A percentile compares a stretch with the other conserved stretches of the same genome.
Evolutionary conservation across 2,329 filamentous ascomycete species (phyloP).

Genomic region (Tolypocladium ovalisporum): DNA sequence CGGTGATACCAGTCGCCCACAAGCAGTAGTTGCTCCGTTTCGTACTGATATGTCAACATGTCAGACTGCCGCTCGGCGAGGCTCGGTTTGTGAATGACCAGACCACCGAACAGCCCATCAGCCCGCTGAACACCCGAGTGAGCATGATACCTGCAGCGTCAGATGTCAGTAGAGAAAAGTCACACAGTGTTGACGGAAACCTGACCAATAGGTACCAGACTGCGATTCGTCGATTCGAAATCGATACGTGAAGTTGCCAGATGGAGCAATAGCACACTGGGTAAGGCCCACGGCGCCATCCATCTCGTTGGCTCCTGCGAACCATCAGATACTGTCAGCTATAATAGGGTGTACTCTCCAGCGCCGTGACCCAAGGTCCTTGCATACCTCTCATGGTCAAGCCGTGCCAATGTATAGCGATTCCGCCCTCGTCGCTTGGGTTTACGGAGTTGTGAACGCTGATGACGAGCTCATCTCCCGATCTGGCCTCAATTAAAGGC

Average conservation of each 20-base stretch:
- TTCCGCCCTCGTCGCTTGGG: slow-evolving; percentile 12
- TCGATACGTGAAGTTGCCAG: slow-evolving; percentile 37
- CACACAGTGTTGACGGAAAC: slow-evolving; percentile 34
- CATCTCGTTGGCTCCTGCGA: slow-evolving; percentile 37
- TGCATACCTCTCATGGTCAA: slow-evolving; percentile 45
- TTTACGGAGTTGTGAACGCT: slow-evolving; percentile 26
- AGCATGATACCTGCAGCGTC: slow-evolving; percentile 42
- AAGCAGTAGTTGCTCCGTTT: slow-evolving; percentile 22
- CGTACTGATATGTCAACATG: slow-evolving; percentile 12
- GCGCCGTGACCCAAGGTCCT: slow-evolving; percentile 16
- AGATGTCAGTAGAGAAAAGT: neutral
- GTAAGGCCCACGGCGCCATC: slow-evolving; percentile 53
- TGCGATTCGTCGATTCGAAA: slow-evolving; percentile 43
- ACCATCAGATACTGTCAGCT: neutral
- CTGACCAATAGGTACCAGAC: slow-evolving; percentile 47
- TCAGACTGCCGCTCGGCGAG: slow-evolving; percentile 15
- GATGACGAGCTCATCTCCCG: slow-evolving; percentile 30
- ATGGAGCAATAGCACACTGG: slow-evolving; percentile 49
- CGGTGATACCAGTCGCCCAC: slow-evolving; percentile 28
- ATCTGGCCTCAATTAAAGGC: slow-evolving; percentile 31
- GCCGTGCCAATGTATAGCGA: slow-evolving; percentile 59
- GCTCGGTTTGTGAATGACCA: slow-evolving; percentile 22
- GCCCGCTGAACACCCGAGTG: slow-evolving; percentile 41
- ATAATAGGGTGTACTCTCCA: neutral
- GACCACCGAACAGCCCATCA: slow-evolving; percentile 10